Evolutionary conservation across 2,329 filamentous ascomycete species (phyloP), one percentile per base, ranked within the genome.

Genomic region (Penicillium sp.): DNA sequence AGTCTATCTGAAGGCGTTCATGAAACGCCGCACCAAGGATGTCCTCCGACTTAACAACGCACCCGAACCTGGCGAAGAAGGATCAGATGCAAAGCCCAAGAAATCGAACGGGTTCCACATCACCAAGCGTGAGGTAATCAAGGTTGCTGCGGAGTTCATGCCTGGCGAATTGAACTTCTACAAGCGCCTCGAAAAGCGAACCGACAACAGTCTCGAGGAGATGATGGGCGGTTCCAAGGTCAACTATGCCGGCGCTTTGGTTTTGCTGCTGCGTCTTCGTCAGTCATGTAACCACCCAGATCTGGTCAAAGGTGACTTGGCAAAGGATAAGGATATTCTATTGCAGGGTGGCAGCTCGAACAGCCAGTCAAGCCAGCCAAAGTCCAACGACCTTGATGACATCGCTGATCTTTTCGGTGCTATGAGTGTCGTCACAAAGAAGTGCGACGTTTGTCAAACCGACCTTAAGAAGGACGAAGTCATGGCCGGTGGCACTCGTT

Each of bases 1-100:
- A 63, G 86, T 89, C 53, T 86, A 96, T 57, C 79, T 99, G 4
- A 88, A 90, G 51, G 93, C 92, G 52, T 96, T 96, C 77, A 99
- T 99, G 94, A 96, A 97, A 78, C 87, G 94, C n/a, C 86, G 94
- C 40, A 97, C 92, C 8, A 99, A 99, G 75, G 92, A 96, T 21
- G 91, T 99, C n/a, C 78, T 99, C 57, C 96, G 94, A 75, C 83
- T 91, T 64, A 91, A 91, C 10, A 90, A 91, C 10, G 91, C 90
- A 1, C 78, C 95, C 16, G 89, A 90, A 56, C 87, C 89, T 24
- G 90, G 90, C 36, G 86, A 88, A 24, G 73, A 71, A 34, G 53
- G 73, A 4, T 79, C 83, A 46, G 79, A 81, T 4, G 85, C 83
- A 13, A 77, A 78, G 32, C 49, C 60, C 47, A 71, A 75, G 57